Evolutionary conservation across 306 rosid genomes (phyloP).

Genomic region (Vachellia pachyceras): DNA sequence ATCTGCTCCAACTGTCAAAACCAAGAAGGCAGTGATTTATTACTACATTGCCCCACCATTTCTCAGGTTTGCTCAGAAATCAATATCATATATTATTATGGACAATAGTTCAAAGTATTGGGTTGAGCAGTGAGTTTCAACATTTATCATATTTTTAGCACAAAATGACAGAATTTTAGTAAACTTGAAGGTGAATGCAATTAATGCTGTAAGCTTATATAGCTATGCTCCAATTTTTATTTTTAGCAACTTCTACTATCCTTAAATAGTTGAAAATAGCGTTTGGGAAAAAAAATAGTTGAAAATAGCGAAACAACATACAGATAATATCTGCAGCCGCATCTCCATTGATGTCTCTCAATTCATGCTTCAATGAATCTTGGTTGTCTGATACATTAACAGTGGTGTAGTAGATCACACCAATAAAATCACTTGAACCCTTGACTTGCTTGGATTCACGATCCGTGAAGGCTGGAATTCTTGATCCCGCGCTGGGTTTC

Average conservation of each 20-base stretch:
- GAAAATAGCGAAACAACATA: too few relatives aligned
- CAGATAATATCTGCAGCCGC: constrained; percentile 36
- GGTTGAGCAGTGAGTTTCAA: constrained; percentile 3
- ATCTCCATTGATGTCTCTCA: constrained; percentile 48
- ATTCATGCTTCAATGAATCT: constrained; percentile 24
- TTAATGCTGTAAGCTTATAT: background rate
- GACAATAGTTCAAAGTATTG: background rate
- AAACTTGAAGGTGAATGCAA: background rate
- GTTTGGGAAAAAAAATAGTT: too few relatives aligned
- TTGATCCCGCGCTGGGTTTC: constrained; percentile 60
- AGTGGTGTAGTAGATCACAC: constrained; percentile 52
- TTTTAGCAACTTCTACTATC: background rate
- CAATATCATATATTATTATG: background rate
- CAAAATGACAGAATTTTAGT: background rate
- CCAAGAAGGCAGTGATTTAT: constrained; percentile 9
- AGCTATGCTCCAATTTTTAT: background rate
- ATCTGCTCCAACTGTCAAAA: constrained; percentile 33
- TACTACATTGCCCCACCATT: background rate
- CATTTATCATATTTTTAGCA: background rate
- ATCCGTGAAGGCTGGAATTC: constrained; percentile 64
- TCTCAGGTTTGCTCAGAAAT: background rate
- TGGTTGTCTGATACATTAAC: constrained; percentile 45
- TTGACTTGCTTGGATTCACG: constrained; percentile 57
- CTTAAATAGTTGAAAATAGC: background rate
- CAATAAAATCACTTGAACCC: constrained; percentile 72